Percentiles rank a stretch among this genome's conserved stretches.
phyloP scores from a whole-genome alignment of 192 early-diverging fungal genomes.

The Mortierella alpina region DNA sequence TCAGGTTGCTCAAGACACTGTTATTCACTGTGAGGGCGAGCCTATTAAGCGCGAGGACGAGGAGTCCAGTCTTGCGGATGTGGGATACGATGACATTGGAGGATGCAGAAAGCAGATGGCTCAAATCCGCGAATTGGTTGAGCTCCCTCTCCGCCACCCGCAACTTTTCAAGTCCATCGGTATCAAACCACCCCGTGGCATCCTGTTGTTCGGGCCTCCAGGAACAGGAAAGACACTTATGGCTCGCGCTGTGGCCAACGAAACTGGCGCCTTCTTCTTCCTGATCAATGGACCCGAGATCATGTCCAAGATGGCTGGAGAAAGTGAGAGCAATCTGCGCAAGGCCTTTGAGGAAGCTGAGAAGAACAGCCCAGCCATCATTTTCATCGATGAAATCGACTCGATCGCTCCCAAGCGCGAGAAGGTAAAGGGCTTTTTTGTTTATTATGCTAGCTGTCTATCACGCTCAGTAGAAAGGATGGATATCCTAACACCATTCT shows the following conservation, averaged over 20 bases:
- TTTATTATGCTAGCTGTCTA: no score
- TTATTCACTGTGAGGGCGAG: slow-evolving; percentile 98
- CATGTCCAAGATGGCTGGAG: slow-evolving; percentile 99
- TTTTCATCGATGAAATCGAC: slow-evolving; percentile 99
- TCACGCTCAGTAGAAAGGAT: no score
- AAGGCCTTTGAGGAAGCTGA: slow-evolving; percentile 99
- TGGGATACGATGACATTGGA: slow-evolving; percentile 99
- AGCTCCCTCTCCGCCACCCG: slow-evolving; percentile 96
- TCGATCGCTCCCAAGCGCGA: slow-evolving; percentile 99
- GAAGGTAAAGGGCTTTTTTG: slow-evolving; percentile 53
- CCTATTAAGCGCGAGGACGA: slow-evolving; percentile 99
- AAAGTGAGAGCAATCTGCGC: slow-evolving; percentile 96
- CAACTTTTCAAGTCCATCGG: slow-evolving; percentile 99
- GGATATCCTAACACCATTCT: no score
- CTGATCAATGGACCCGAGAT: slow-evolving; percentile 99
- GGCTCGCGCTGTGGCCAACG: slow-evolving; percentile 98
- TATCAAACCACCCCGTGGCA: slow-evolving; percentile 98
- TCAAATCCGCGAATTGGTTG: slow-evolving; percentile 98
- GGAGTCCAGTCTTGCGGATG: slow-evolving; percentile 89
- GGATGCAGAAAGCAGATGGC: slow-evolving; percentile 98
- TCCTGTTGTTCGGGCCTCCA: slow-evolving; percentile 97
- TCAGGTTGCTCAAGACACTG: slow-evolving; percentile 97
- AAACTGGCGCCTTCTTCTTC: slow-evolving; percentile 99
- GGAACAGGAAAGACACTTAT: slow-evolving; percentile 99
- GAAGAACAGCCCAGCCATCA: slow-evolving; percentile 96